Evolutionary conservation across 2,329 filamentous ascomycete species (phyloP).

Genomic region (Diaporthe citriasiana): DNA sequence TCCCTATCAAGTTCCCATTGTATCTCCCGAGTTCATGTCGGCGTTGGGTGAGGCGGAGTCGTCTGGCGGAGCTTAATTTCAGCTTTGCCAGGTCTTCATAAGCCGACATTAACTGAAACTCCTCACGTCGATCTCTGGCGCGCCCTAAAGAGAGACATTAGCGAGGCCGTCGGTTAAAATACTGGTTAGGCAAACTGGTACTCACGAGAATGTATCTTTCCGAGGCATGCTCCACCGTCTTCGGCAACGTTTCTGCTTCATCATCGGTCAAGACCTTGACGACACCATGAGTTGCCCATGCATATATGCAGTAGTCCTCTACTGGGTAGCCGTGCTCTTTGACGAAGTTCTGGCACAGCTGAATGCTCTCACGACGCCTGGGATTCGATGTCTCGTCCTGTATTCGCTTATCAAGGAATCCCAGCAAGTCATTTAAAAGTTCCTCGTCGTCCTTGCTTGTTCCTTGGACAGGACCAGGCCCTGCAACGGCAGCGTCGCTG

Average conservation of each 20-base stretch:
- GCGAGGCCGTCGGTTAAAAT: not conserved
- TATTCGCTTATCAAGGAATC: not conserved
- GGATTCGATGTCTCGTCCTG: not conserved
- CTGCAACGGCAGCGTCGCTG: not conserved
- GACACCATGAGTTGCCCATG: slow-evolving; percentile 3
- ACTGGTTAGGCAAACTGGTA: not conserved
- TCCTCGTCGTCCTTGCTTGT: not conserved
- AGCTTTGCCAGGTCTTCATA: not conserved
- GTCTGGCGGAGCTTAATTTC: not conserved
- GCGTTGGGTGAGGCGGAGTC: too few relatives aligned
- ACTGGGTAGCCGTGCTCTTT: not conserved
- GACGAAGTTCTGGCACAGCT: not conserved
- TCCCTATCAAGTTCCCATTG: too few relatives aligned
- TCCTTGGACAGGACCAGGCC: not conserved
- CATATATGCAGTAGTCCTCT: not conserved
- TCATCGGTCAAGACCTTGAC: not conserved
- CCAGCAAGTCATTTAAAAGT: not conserved
- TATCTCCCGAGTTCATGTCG: too few relatives aligned
- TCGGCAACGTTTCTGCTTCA: not conserved
- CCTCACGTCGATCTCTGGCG: not conserved
- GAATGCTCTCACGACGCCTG: not conserved
- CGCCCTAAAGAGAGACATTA: not conserved
- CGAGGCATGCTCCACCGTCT: not conserved
- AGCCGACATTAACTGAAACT: not conserved
- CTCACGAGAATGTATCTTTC: not conserved